Base-by-base conservation (phyloP, 768 basidiomycete species). In the Kwoniella dejecticola region DNA sequence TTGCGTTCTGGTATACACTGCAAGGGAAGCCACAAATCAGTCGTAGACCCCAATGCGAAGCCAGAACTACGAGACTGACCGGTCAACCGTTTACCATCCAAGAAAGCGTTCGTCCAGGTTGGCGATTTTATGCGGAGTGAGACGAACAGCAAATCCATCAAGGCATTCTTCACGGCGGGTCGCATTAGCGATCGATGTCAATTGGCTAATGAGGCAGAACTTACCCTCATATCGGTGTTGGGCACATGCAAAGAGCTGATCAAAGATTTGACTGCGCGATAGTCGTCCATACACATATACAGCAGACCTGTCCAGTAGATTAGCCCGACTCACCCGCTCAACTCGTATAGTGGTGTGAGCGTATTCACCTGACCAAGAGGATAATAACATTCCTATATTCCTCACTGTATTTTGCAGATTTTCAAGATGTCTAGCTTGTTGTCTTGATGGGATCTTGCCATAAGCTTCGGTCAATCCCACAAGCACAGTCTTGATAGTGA, bases 101-200 rank as follows among this genome's bases (percentile, higher is more conserved):
- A 88, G 71, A 95, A 97, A 0, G 90, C 89, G 70, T 91, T 85
- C 75, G 91, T 90, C 92, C 94, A 97, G 45, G 89, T 88, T 1
- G 92, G 90, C 0, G 89, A 84, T 76, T 90, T 90, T 79, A 98
- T 94, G 57, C 92, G 90, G 19, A 99, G 81, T 17, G 94, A 82
- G 63, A 91, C 89, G 70, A 97, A 97, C 70, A 98, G 89, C 85
- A 96, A 88, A 68, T 98, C 91, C 53, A 98, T 81, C 33, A 97
- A 83, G 29, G 92, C 85, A 81, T 97, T 95, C 94, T 96, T 69
- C 5, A 12, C 21, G 12, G 0, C 17, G 1, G 45, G 41, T 10
- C 4, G 15, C 11, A 26, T 60, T 40, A 46, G 52, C 12, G 12
- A 47, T 53, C 26, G 52, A 56, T 17, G 36, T 19, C 15, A 42